These are phyloP conservation scores for Vaccinium vitisidaea DNA, from an alignment of 148 eudicot species.

Conservation along the genomic window DNA sequence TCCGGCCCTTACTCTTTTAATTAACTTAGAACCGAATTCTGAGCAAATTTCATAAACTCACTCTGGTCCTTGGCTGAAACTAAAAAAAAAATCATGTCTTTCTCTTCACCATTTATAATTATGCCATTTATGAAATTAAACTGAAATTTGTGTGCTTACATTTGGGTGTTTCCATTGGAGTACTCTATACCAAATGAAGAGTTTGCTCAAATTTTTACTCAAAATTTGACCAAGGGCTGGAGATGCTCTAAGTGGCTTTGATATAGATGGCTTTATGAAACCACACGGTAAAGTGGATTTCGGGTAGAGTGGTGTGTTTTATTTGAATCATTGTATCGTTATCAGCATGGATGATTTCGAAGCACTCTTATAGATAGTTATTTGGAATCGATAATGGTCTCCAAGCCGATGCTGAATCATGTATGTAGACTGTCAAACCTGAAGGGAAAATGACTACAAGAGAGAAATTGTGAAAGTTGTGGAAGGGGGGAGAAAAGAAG, in stretches of 20 bases:
- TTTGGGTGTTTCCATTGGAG: no score
- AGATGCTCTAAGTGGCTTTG: not conserved
- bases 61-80: no score
- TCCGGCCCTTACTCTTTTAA: no score
- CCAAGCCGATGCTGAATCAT: not conserved
- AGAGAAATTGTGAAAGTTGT: not conserved
- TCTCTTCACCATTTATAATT: no score
- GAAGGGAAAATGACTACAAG: not conserved
- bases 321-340: not conserved
- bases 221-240: no score
- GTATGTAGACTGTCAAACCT: not conserved
- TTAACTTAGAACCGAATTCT: no score
- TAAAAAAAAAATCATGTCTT: no score
- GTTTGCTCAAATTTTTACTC: no score
- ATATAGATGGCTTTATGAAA: not conserved
- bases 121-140: no score
- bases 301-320: not conserved
- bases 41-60: no score
- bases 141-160: no score
- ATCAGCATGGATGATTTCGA: not conserved
- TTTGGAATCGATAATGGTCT: not conserved
- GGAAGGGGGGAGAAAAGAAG: not conserved
- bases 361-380: not conserved
- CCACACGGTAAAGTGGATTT: not conserved
- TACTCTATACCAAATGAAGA: no score